These are phyloP conservation scores for Sextonia rubra DNA, from an alignment of 164 flowering plant genomes.

Conservation along the genomic window DNA sequence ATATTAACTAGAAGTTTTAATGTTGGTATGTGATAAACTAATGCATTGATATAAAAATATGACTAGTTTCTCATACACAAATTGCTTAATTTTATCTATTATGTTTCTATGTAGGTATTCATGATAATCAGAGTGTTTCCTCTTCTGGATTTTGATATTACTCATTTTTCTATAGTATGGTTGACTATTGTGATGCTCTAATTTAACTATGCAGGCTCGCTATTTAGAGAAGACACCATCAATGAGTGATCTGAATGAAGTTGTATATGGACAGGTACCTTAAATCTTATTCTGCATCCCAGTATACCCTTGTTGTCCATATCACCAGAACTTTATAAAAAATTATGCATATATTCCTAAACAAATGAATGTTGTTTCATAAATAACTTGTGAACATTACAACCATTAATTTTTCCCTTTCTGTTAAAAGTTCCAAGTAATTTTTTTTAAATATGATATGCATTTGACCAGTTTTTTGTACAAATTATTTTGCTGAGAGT, in stretches of 20 bases:
- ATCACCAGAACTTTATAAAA: too few relatives aligned
- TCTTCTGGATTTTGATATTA: background rate
- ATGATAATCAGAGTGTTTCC: background rate
- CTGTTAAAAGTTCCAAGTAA: too few relatives aligned
- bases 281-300: too few relatives aligned
- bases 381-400: too few relatives aligned
- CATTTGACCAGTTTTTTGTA: too few relatives aligned
- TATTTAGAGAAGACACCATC: conserved; percentile 85
- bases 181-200: background rate
- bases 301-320: too few relatives aligned
- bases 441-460: too few relatives aligned
- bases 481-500: background rate
- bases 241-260: conserved; percentile 78
- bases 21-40: background rate
- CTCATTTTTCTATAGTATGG: background rate
- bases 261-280: conserved; percentile 90
- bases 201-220: conserved; percentile 45
- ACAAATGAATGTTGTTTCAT: too few relatives aligned
- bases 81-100: background rate
- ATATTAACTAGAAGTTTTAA: too few relatives aligned
- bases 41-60: background rate
- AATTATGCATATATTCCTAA: too few relatives aligned
- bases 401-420: too few relatives aligned
- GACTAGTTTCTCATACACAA: background rate
- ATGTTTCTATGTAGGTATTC: background rate